Conservation (phyloP, 768 basidiomycete genomes). For the Tephrocybe sp. region DNA sequence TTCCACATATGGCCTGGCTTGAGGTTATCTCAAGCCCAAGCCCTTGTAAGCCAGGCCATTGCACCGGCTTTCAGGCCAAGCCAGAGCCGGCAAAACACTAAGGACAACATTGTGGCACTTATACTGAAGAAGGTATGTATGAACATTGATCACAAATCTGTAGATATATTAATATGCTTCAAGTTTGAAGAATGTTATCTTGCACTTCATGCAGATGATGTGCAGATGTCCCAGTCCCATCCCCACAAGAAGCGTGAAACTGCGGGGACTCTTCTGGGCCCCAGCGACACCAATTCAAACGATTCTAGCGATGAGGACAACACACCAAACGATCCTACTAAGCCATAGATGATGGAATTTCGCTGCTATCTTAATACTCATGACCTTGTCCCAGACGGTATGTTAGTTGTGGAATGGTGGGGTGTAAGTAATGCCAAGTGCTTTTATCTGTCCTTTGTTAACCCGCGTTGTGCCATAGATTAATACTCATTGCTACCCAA, state of each 20-base stretch:
- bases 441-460: background rate
- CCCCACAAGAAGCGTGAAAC: background rate
- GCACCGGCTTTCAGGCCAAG: no score
- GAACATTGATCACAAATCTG: no score
- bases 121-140: background rate
- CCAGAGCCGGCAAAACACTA: no score
- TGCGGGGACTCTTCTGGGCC: background rate
- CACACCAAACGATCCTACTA: background rate
- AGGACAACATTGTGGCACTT: no score
- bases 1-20: no score
- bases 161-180: background rate
- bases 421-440: background rate
- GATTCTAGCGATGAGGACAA: background rate
- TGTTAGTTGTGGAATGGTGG: conserved; percentile 1
- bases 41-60: no score
- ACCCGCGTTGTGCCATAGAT: background rate
- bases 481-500: background rate
- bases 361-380: background rate
- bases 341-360: background rate
- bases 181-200: background rate
- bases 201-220: background rate
- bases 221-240: background rate
- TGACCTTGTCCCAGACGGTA: background rate
- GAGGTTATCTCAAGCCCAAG: no score
- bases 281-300: background rate